Percentiles rank a stretch among this genome's conserved stretches.
Evolutionary conservation across 495 filamentous ascomycete species (phyloP).

Genomic region (Penicillium verhagenii): DNA sequence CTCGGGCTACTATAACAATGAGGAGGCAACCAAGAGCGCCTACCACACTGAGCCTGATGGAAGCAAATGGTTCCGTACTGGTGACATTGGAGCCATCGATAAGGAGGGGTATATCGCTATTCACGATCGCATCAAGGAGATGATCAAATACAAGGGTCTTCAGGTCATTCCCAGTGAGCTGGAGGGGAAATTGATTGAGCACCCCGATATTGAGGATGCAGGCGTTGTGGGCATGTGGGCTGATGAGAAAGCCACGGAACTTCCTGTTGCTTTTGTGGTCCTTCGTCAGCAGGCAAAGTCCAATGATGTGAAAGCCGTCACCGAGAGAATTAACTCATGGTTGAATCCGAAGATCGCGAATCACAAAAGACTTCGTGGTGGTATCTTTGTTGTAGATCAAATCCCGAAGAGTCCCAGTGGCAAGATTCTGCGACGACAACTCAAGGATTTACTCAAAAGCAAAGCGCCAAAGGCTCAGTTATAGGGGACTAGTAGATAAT

Average conservation of each 20-base stretch:
- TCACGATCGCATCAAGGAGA: constrained; percentile 73
- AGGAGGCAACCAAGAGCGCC: constrained; percentile 60
- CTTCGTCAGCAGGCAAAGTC: constrained; percentile 34
- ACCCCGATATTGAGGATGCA: constrained; percentile 67
- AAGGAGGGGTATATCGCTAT: constrained; percentile 55
- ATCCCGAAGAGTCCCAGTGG: constrained; percentile 77
- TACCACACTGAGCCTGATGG: constrained; percentile 47
- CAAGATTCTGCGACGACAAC: constrained; percentile 72
- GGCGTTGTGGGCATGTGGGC: constrained; percentile 67
- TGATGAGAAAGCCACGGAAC: constrained; percentile 62
- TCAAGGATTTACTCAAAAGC: constrained; percentile 38
- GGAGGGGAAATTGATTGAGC: constrained; percentile 63
- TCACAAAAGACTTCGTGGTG: constrained; percentile 72
- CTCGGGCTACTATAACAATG: constrained; percentile 65
- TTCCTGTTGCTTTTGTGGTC: constrained; percentile 73
- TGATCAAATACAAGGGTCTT: constrained; percentile 79
- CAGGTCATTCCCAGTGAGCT: constrained; percentile 79
- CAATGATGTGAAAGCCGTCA: constrained; percentile 31
- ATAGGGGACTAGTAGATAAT: no score
- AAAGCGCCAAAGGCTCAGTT: constrained; percentile 16
- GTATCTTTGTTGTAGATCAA: constrained; percentile 68
- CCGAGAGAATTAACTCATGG: constrained; percentile 28
- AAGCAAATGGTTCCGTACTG: constrained; percentile 57
- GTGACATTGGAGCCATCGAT: constrained; percentile 55
- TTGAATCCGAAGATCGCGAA: constrained; percentile 53